Evolutionary conservation across 345 rosid genomes (phyloP).

Genomic region (Rhizophora apiculata): DNA sequence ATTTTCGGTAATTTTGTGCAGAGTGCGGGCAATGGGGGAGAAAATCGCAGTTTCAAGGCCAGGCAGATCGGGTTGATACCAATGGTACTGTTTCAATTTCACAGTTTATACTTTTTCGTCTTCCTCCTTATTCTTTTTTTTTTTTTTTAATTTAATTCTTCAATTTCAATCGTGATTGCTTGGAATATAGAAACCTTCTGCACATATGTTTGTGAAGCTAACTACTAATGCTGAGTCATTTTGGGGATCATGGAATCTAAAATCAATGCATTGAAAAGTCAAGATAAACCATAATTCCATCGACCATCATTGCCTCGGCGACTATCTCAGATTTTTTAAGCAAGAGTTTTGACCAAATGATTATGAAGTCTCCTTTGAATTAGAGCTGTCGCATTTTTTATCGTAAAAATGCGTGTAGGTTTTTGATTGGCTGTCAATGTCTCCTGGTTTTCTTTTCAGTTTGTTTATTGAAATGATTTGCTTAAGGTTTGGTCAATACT

Average conservation of each 20-base stretch:
- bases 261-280: no score
- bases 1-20: slow-evolving; percentile 11
- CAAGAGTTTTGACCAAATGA: background rate
- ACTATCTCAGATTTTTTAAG: no score
- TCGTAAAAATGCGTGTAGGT: background rate
- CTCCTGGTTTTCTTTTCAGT: slow-evolving; percentile 1
- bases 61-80: slow-evolving; percentile 35
- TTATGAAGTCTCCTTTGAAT: background rate
- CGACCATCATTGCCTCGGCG: no score
- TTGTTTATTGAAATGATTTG: background rate
- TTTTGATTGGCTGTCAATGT: background rate
- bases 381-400: background rate
- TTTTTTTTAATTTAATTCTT: background rate
- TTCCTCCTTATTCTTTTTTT: background rate
- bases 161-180: background rate
- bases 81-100: slow-evolving; percentile 30
- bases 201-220: background rate
- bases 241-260: background rate
- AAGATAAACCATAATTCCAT: no score
- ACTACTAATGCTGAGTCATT: background rate
- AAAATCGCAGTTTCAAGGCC: slow-evolving; percentile 29
- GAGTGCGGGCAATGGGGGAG: slow-evolving; percentile 18
- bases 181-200: slow-evolving; percentile 3
- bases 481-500: background rate
- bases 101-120: background rate